Evolutionary conservation across 2,329 filamentous ascomycete genomes (phyloP).

Genomic region (Cadophora gregata): DNA sequence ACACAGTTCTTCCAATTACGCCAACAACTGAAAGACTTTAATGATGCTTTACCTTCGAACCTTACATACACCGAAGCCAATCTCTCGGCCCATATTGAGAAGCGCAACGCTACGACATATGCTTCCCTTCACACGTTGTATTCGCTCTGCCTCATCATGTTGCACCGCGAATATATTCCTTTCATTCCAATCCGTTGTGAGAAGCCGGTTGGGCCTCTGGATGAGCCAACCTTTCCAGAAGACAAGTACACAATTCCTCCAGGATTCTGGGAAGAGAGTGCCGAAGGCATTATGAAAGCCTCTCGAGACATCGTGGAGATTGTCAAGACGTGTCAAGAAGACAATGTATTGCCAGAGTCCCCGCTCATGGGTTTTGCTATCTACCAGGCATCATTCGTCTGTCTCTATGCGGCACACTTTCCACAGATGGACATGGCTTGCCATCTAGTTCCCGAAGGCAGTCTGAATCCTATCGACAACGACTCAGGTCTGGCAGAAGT

Average conservation of each 20-base stretch:
- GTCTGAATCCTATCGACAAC: not conserved
- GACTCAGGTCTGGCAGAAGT: constrained; percentile 45
- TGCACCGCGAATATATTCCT: constrained; percentile 72
- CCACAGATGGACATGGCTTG: constrained; percentile 68
- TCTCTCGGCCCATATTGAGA: constrained; percentile 69
- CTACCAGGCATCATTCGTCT: constrained; percentile 69
- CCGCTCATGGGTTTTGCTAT: constrained; percentile 70
- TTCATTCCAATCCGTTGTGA: constrained; percentile 64
- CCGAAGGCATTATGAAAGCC: constrained; percentile 66
- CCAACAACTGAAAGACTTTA: constrained; percentile 58
- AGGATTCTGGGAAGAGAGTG: constrained; percentile 68
- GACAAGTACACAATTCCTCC: constrained; percentile 53
- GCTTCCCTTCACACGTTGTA: constrained; percentile 71
- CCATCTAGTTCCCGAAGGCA: constrained; percentile 52
- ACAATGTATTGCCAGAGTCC: constrained; percentile 66
- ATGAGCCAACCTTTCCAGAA: constrained; percentile 59
- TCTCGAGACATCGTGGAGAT: constrained; percentile 69
- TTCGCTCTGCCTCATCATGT: constrained; percentile 68
- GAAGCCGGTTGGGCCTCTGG: constrained; percentile 60
- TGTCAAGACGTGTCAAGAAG: constrained; percentile 64
- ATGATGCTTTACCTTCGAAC: constrained; percentile 55
- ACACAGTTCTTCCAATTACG: constrained; percentile 62
- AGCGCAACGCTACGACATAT: constrained; percentile 67
- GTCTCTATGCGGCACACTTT: constrained; percentile 71
- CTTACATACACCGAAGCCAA: constrained; percentile 66